phyloP scores from a whole-genome alignment of 345 rosid species.

The Atalantia buxifolia region DNA sequence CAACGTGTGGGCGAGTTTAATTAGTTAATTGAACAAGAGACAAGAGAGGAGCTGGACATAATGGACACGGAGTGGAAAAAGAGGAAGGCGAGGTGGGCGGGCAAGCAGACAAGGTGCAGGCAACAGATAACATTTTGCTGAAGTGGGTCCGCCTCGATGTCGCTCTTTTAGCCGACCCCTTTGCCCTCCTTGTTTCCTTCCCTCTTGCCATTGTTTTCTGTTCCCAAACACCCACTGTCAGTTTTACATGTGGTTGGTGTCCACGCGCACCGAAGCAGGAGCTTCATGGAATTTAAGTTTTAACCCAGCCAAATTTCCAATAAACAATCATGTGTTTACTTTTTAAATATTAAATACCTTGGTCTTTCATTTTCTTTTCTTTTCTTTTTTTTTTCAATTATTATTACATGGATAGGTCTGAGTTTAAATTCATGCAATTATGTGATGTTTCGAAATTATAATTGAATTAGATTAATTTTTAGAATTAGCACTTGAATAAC shows the following conservation, averaged over 20 bases:
- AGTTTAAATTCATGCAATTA: no score
- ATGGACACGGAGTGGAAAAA: neutral
- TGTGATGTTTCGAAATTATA: no score
- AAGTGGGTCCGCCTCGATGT: constrained; percentile 21
- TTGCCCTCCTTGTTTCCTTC: constrained; percentile 15
- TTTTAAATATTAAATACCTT: neutral
- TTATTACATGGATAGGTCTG: no score
- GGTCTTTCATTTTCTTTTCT: neutral
- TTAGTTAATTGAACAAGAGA: neutral
- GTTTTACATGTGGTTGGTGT: neutral
- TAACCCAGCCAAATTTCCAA: neutral
- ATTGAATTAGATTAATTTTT: no score
- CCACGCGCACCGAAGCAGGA: constrained; percentile 9
- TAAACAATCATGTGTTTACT: neutral
- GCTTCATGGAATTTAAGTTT: neutral
- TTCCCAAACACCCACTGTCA: neutral
- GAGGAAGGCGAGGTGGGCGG: neutral
- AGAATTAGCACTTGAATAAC: no score
- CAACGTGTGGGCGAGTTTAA: no score
- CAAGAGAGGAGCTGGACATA: neutral
- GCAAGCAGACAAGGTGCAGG: constrained; percentile 20
- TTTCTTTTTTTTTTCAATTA: no score
- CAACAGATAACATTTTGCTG: constrained; percentile 2
- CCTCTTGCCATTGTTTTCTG: neutral
- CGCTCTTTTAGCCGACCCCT: constrained; percentile 29